Conservation (phyloP, 2,329 filamentous ascomycete species). For the Fusarium subtropicale region DNA sequence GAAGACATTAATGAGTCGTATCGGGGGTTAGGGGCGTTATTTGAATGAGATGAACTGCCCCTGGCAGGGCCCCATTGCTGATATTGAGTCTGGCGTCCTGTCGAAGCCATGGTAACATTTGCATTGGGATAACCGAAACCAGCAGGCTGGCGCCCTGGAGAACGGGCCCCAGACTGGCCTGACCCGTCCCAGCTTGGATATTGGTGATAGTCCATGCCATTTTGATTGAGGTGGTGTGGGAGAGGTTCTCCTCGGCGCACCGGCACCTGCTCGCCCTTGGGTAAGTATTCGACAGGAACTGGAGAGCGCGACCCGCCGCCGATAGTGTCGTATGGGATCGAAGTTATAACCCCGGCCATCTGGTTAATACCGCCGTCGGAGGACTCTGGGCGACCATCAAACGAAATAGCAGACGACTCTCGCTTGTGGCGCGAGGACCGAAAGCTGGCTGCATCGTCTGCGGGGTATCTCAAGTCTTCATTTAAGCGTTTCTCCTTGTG, state of each 20-base stretch:
- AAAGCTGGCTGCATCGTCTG: conserved; percentile 71
- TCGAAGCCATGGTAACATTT: conserved; percentile 78
- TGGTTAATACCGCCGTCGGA: conserved; percentile 76
- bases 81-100: conserved; percentile 77
- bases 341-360: conserved; percentile 84
- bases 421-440: conserved; percentile 80
- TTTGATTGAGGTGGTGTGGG: conserved; percentile 86
- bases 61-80: conserved; percentile 77
- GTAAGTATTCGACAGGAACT: conserved; percentile 78
- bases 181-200: conserved; percentile 79
- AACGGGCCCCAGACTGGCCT: conserved; percentile 63
- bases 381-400: conserved; percentile 72
- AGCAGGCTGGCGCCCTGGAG: conserved; percentile 71
- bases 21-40: conserved; percentile 64
- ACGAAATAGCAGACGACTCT: conserved; percentile 76
- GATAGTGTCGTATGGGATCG: conserved; percentile 85
- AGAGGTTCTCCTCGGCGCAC: conserved; percentile 78
- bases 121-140: conserved; percentile 60
- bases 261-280: conserved; percentile 72
- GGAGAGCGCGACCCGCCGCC: conserved; percentile 74
- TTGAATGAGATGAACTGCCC: conserved; percentile 66
- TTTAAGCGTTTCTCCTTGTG: conserved; percentile 75
- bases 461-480: conserved; percentile 68
- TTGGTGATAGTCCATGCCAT: conserved; percentile 84
- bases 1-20: conserved; percentile 73